phyloP scores from a whole-genome alignment of 2,329 filamentous ascomycete species.

The Nemania serpens region DNA sequence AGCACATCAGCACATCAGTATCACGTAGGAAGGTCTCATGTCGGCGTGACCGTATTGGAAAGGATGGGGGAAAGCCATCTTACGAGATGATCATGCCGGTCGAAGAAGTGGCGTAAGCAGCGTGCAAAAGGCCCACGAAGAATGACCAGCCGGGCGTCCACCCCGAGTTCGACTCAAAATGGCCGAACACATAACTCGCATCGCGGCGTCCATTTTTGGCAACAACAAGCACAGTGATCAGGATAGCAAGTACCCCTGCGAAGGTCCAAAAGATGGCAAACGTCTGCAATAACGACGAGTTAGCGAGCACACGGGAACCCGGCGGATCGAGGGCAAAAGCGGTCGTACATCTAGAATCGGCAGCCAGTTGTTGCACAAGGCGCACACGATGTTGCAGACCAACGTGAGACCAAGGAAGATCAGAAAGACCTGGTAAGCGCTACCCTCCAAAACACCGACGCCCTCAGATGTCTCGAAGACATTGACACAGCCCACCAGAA shows the following conservation, averaged over 20 bases:
- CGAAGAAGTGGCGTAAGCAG: constrained; percentile 74
- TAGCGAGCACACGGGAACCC: constrained; percentile 10
- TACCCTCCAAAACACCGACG: constrained; percentile 51
- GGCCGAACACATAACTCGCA: constrained; percentile 67
- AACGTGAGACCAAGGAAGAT: constrained; percentile 73
- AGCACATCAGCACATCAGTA: no score
- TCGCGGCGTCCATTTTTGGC: constrained; percentile 70
- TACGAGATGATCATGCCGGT: constrained; percentile 81
- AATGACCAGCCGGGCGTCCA: constrained; percentile 76
- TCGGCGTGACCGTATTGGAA: constrained; percentile 3
- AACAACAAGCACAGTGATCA: constrained; percentile 65
- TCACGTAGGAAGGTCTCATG: not conserved
- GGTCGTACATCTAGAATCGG: constrained; percentile 69
- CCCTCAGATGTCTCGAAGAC: constrained; percentile 55
- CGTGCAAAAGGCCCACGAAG: constrained; percentile 72
- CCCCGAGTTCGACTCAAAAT: constrained; percentile 70
- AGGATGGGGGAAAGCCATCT: constrained; percentile 42
- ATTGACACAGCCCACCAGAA: constrained; percentile 60
- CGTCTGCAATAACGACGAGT: constrained; percentile 51
- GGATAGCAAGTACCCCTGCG: constrained; percentile 68
- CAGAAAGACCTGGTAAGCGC: constrained; percentile 69
- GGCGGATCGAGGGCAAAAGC: not conserved
- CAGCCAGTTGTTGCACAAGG: constrained; percentile 69
- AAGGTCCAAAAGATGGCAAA: constrained; percentile 78
- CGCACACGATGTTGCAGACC: constrained; percentile 66